A percentile compares a stretch with the other conserved stretches of the same genome.
These are phyloP conservation scores for Aspergillus ustus DNA, from an alignment of 2,329 filamentous ascomycete genomes.

Conservation along the genomic window DNA sequence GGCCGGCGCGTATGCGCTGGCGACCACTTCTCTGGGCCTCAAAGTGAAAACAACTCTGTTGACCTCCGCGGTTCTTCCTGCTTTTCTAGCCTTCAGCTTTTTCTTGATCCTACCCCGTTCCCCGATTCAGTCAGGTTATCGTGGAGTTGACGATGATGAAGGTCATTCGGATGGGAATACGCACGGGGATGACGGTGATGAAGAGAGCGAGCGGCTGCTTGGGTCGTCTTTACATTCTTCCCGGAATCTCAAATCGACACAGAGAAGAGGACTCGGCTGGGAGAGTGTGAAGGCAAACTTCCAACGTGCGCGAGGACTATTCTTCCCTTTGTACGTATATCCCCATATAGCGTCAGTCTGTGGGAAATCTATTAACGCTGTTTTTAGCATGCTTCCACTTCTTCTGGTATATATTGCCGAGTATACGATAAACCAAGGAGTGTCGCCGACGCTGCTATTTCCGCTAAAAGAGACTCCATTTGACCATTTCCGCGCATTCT, in stretches of 20 bases:
- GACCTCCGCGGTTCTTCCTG: conserved; percentile 76
- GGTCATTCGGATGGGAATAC: conserved; percentile 43
- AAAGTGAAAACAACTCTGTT: conserved; percentile 75
- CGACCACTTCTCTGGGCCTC: conserved; percentile 80
- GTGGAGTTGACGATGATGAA: conserved; percentile 54
- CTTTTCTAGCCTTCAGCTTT: conserved; percentile 81
- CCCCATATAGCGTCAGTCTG: background rate
- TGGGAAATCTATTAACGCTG: conserved; percentile 16
- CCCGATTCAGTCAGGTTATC: conserved; percentile 64
- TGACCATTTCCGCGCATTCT: conserved; percentile 80
- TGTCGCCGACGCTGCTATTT: conserved; percentile 87
- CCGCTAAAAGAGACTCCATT: conserved; percentile 79
- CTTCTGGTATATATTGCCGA: conserved; percentile 93
- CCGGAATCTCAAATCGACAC: conserved; percentile 26
- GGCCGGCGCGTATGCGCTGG: conserved; percentile 82
- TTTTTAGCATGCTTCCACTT: conserved; percentile 77
- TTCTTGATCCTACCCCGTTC: conserved; percentile 77
- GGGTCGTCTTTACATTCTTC: conserved; percentile 24
- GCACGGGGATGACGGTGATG: conserved; percentile 27
- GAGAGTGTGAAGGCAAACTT: conserved; percentile 58
- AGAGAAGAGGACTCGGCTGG: conserved; percentile 30
- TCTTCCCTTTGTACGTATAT: conserved; percentile 67
- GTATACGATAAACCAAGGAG: conserved; percentile 97
- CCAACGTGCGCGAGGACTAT: conserved; percentile 68
- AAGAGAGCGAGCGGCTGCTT: conserved; percentile 38